Conservation (phyloP, 1,284 basidiomycete genomes). For the Puccinia horiana region DNA sequence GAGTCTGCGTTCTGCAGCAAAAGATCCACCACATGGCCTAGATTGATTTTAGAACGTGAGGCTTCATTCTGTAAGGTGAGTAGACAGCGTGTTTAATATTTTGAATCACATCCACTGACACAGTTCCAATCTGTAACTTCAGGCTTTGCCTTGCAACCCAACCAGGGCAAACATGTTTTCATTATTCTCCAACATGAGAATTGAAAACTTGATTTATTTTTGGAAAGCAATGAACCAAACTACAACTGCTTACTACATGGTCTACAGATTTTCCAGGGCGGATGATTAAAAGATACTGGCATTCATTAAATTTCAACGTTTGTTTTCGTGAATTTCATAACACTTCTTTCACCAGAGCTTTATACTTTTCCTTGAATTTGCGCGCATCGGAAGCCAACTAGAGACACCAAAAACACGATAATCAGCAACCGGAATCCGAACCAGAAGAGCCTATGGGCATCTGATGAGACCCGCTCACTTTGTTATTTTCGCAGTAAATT, state of each 20-base stretch:
- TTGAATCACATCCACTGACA: no score
- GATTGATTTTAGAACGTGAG: no score
- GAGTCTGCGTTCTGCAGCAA: no score
- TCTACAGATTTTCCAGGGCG: not conserved
- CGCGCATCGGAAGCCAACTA: not conserved
- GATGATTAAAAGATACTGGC: not conserved
- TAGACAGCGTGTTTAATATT: no score
- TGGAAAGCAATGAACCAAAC: no score
- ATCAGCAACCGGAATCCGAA: not conserved
- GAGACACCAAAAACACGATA: not conserved
- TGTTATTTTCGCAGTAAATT: conserved; percentile 17
- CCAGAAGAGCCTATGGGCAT: not conserved
- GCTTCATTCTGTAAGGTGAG: no score
- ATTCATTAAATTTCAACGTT: not conserved
- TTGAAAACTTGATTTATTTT: not conserved
- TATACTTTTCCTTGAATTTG: conserved; percentile 19
- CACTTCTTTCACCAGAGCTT: conserved; percentile 10
- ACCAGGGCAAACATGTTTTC: not conserved
- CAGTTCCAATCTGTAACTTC: no score
- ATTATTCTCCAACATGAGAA: not conserved
- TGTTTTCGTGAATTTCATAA: not conserved
- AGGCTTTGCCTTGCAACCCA: no score
- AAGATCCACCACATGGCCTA: no score
- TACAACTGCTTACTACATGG: not conserved
- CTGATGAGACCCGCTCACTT: not conserved